Evolutionary conservation across 768 basidiomycete species (phyloP), one percentile per base, ranked within the genome.

Genomic region (Suillus luteus): DNA sequence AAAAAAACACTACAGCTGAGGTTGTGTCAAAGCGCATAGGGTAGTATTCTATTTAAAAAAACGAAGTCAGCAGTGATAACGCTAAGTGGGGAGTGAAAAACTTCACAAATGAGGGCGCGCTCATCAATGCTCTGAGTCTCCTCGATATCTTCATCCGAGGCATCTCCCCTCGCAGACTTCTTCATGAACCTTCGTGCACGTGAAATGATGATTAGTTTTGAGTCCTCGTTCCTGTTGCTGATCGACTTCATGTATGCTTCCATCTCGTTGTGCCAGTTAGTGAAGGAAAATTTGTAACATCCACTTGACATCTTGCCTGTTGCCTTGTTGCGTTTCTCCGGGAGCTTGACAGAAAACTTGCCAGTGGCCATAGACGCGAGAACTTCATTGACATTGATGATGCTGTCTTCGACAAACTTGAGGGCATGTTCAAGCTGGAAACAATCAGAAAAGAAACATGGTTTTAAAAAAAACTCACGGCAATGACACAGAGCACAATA

Each of bases 301-400:
- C 46, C 5, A 2, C 46, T 48, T 5, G 22, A 48, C 46, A 48
- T 24, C 38, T 24, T 40, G 55, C 55, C 58, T 1, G 10, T 48
- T 48, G 4, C 46, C 46, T 48, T 22, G 46, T 48, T 48, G 46
- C 0, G 11, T 48, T 12, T 14, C 12, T 1, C 11, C 0, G 12
- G 46, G 46, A 48, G 46, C 22, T 48, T 48, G 46, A 48, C 12
- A 14, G 46, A 12, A 24, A 22, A 48, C 10, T 48, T 24, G 46
- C 46, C 46, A 24, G 46, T 48, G 11, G 46, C 22, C 27, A 51
- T 52, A 33, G 24, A 31, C 8, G 19, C 60, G 7, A 61, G 31
- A 46, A 61, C 48, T 5, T 61, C 43, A 5, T 52, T 9, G 11
- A 61, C 60, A 5, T 61, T 46, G 35, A 61, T 61, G 24, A 46